A percentile compares a stretch with the other conserved stretches of the same genome.
Evolutionary conservation across 306 rosid species (phyloP).

Genomic region (Cucumis melo): DNA sequence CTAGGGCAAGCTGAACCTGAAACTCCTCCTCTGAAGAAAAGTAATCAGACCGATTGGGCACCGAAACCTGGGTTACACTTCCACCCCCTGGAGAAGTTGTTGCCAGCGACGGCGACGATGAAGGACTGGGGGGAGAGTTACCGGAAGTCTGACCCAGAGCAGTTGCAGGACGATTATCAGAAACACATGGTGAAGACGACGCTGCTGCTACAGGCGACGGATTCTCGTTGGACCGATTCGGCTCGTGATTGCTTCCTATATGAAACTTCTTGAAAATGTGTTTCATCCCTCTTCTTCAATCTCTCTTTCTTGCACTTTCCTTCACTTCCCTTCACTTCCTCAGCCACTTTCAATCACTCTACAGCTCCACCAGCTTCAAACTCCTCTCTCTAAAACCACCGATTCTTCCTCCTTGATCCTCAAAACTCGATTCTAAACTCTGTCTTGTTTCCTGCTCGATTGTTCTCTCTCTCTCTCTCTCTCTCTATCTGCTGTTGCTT

Average conservation of each 20-base stretch:
- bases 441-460: neutral
- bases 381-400: neutral
- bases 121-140: constrained; percentile 29
- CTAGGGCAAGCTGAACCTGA: constrained; percentile 95
- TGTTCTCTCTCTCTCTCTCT: neutral
- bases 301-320: neutral
- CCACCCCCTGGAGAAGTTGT: constrained; percentile 4
- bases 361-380: neutral
- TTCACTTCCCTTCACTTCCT: neutral
- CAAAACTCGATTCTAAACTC: neutral
- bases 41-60: constrained; percentile 41
- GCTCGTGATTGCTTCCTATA: constrained; percentile 68
- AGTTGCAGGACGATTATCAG: constrained; percentile 30
- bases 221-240: constrained; percentile 54
- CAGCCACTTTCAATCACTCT: neutral
- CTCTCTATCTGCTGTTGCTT: neutral
- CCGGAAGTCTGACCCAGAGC: constrained; percentile 19
- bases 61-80: neutral
- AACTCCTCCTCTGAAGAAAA: constrained; percentile 91
- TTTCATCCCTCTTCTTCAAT: constrained; percentile 37
- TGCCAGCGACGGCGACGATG: constrained; percentile 28
- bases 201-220: constrained; percentile 19
- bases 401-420: neutral
- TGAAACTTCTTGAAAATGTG: constrained; percentile 99
- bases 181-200: constrained; percentile 26